phyloP scores from a whole-genome alignment of 2,329 filamentous ascomycete genomes.

The Nannizziopsis arthrosporioides region DNA sequence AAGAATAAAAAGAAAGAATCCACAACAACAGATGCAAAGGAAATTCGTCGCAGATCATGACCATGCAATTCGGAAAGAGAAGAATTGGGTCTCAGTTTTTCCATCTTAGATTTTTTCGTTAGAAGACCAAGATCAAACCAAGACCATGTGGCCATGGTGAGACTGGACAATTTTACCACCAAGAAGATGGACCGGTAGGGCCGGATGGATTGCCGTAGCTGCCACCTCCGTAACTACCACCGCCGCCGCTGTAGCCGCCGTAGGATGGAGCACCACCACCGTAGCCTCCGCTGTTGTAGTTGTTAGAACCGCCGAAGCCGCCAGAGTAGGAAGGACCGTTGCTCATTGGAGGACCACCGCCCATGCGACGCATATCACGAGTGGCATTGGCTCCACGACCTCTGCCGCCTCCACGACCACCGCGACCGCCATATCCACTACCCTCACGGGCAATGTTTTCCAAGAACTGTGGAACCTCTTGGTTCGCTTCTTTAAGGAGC shows the following conservation, averaged over 20 bases:
- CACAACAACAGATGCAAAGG: conserved; percentile 19
- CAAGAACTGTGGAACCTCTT: conserved; percentile 86
- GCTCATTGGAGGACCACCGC: conserved; percentile 28
- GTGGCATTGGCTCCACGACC: conserved; percentile 53
- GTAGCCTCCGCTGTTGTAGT: conserved; percentile 17
- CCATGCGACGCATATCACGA: conserved; percentile 75
- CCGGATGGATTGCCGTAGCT: conserved; percentile 40
- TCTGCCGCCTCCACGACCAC: conserved; percentile 56
- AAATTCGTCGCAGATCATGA: conserved; percentile 36
- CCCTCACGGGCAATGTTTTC: conserved; percentile 96
- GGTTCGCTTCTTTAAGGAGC: conserved; percentile 97
- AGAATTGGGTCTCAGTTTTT: background rate
- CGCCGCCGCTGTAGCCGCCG: conserved; percentile 18
- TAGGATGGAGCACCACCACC: conserved; percentile 17
- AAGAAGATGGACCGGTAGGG: conserved; percentile 40
- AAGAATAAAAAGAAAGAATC: too few species aligned
- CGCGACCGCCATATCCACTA: conserved; percentile 62
- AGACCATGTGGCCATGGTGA: conserved; percentile 25
- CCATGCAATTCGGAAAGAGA: conserved; percentile 25
- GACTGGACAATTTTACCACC: conserved; percentile 38
- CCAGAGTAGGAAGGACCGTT: conserved; percentile 28
- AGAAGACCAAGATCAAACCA: conserved; percentile 4
- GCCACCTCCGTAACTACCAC: conserved; percentile 22
- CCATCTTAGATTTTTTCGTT: background rate
- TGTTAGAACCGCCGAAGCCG: conserved; percentile 20